Evolutionary conservation across 495 filamentous ascomycete genomes (phyloP).

Genomic region (Penicillium subrubescens): DNA sequence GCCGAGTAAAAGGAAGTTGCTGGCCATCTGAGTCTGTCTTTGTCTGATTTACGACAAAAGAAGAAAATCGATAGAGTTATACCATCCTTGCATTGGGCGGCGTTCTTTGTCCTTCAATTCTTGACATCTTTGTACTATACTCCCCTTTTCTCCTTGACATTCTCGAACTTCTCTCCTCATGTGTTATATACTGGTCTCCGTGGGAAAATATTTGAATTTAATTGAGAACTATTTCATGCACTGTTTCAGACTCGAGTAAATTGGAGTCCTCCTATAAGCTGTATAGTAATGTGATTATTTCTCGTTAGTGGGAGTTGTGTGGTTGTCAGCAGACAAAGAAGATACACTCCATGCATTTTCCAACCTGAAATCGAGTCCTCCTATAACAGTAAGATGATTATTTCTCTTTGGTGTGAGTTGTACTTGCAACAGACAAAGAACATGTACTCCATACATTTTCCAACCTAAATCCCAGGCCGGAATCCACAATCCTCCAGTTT

Average conservation of each 20-base stretch:
- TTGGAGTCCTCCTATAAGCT: not conserved
- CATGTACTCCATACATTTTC: not conserved
- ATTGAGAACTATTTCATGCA: not conserved
- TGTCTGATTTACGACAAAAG: slow-evolving; percentile 7
- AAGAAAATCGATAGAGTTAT: slow-evolving; percentile 23
- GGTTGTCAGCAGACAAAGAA: not conserved
- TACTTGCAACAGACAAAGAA: not conserved
- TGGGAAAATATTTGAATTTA: slow-evolving; percentile 4
- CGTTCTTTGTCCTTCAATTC: slow-evolving; percentile 27
- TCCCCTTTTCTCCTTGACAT: slow-evolving; percentile 11
- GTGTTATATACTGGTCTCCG: slow-evolving; percentile 11
- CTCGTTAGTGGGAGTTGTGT: not conserved
- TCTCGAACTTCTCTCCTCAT: slow-evolving; percentile 30
- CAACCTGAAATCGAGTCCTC: not conserved
- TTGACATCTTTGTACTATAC: slow-evolving; percentile 9
- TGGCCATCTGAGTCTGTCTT: slow-evolving; percentile 7
- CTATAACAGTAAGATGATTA: not conserved
- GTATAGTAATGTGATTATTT: not conserved
- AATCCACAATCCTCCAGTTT: not conserved
- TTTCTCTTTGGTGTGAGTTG: not conserved
- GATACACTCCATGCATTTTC: not conserved
- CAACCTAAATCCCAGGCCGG: not conserved
- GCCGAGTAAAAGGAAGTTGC: not conserved
- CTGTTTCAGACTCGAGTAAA: not conserved
- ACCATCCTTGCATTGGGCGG: slow-evolving; percentile 32